phyloP scores from a whole-genome alignment of 2,329 filamentous ascomycete species.

The Pseudogymnoascus sp. region DNA sequence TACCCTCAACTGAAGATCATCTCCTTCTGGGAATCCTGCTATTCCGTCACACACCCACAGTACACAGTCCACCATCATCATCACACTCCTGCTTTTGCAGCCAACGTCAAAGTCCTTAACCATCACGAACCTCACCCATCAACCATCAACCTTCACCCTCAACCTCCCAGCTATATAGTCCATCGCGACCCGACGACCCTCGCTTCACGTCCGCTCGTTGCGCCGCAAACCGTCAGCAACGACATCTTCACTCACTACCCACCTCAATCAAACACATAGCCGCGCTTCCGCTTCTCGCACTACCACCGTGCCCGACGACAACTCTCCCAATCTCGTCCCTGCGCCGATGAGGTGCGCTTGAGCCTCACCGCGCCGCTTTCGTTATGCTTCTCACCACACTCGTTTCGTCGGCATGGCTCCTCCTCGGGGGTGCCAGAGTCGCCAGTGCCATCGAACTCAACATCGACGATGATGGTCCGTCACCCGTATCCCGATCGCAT shows the following conservation, averaged over 20 bases:
- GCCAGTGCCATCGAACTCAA: background rate
- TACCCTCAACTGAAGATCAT: background rate
- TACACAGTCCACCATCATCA: background rate
- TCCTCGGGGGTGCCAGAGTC: background rate
- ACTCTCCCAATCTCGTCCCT: background rate
- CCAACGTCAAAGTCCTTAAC: background rate
- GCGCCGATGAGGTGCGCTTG: conserved; percentile 5
- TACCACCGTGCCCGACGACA: background rate
- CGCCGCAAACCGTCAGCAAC: background rate
- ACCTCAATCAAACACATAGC: background rate
- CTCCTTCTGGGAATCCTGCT: background rate
- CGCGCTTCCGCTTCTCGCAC: background rate
- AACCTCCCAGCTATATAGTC: background rate
- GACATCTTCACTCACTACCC: background rate
- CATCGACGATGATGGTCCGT: background rate
- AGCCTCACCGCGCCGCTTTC: background rate
- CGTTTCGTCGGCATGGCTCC: conserved; percentile 1
- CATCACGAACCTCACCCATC: background rate
- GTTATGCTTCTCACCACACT: conserved; percentile 5
- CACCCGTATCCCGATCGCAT: background rate
- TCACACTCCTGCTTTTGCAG: background rate
- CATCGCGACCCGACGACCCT: background rate
- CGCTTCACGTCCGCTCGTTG: background rate
- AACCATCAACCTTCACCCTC: background rate
- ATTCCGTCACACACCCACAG: background rate